Base-by-base conservation (phyloP, 2,329 filamentous ascomycete species). In the Ceratocystis lukuohia region DNA sequence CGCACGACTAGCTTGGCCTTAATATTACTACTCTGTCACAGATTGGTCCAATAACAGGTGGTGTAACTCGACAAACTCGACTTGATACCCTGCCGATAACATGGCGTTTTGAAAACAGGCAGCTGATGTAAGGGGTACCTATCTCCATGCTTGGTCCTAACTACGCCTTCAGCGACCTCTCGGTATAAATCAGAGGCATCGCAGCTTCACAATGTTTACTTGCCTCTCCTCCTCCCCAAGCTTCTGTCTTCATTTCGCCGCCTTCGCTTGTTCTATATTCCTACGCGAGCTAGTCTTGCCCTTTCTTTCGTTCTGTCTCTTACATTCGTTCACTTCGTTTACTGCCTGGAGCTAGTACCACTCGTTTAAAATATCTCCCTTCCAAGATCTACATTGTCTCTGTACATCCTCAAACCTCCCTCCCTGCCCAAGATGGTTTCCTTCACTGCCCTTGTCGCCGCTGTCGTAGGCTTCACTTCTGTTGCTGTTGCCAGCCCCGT, bases 391-490 rank as follows among this genome's bases (percentile, higher is more conserved):
- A 8, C 33, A 30, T 17, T 41, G n/a, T 62, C 12, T 62, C 37
- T 46, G 57, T n/a, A 44, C 37, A 61, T 20, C 57, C 22, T 59
- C 33, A n/a, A 28, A 44, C 15, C 5, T 45, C 41, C 59, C 44
- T 30, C n/a, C 33, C 33, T 37, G 33, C 2, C 56, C 46, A 66
- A 8, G 6, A 67, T 67, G 65, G 33, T 63, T 48, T 50, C 48
- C 37, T 61, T 64, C n/a, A 59, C 62, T 61, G 41, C 65, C 22
- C 65, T 67, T 22, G 37, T 67, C 20, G 61, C 61, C 50, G 61
- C 56, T 33, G 50, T 44, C 4, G 50, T 61, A 12, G 37, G 45
- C 37, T 44, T 50, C 25, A 37, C 50, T 33, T 44, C 37, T 15
- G 28, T 59, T 25, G 15, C 53, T 22, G 6, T 37, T 10, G 65